Conservation (phyloP, 208 protist species). For the Crithidia fasciculata region DNA sequence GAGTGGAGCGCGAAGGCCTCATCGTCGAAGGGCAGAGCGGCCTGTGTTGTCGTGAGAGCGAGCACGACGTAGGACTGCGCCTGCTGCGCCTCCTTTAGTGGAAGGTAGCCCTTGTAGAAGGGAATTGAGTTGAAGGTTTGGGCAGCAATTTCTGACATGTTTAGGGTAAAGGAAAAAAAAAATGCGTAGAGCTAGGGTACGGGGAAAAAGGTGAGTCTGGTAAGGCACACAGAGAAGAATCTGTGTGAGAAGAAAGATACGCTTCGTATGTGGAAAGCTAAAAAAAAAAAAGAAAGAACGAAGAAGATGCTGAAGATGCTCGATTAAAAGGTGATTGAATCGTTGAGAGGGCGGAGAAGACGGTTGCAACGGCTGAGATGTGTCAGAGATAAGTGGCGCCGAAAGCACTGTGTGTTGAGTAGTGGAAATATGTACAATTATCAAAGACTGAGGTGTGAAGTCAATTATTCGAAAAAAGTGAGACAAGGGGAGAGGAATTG, state of each 20-base stretch:
- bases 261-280: neutral
- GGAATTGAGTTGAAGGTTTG: conserved; percentile 50
- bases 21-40: conserved; percentile 17
- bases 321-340: too few relatives aligned
- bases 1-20: conserved; percentile 11
- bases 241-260: neutral
- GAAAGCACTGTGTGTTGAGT: too few relatives aligned
- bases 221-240: neutral
- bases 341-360: too few relatives aligned
- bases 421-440: too few relatives aligned
- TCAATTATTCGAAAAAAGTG: too few relatives aligned
- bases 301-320: too few relatives aligned
- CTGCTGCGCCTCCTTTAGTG: conserved; percentile 44
- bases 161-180: conserved; percentile 7
- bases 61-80: conserved; percentile 65
- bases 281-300: conserved; percentile 10
- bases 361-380: too few relatives aligned
- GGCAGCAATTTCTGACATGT: conserved; percentile 42
- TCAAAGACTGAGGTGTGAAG: too few relatives aligned
- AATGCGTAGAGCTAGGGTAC: neutral
- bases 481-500: too few relatives aligned
- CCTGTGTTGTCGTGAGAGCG: conserved; percentile 25
- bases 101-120: conserved; percentile 85
- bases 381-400: too few relatives aligned
- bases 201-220: neutral